A percentile compares a stretch with the other conserved stretches of the same genome.
phyloP scores from a whole-genome alignment of 2,329 filamentous ascomycete species.

The Pseudopyricularia javanii region DNA sequence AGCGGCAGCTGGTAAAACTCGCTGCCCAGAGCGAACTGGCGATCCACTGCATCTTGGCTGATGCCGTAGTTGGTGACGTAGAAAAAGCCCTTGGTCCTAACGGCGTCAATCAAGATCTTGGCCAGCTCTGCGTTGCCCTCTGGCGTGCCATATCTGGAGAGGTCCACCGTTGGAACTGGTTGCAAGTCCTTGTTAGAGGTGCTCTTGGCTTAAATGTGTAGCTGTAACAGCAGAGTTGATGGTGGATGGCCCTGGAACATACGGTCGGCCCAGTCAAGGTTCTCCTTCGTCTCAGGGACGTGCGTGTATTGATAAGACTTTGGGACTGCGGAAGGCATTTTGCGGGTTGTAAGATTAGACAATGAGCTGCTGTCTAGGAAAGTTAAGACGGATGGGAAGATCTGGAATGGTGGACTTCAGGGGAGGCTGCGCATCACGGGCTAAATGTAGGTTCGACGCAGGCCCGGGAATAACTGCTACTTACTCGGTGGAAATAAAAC shows the following conservation, averaged over 20 bases:
- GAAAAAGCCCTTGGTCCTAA: slow-evolving; percentile 30
- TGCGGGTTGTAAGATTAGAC: neutral
- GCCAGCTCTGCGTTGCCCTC: slow-evolving; percentile 16
- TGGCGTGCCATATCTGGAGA: slow-evolving; percentile 14
- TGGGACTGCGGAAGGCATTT: slow-evolving; percentile 1
- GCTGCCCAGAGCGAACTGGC: slow-evolving; percentile 46
- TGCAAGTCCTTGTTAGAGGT: too few species aligned
- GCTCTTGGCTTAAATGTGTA: neutral
- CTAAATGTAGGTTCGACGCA: too few species aligned
- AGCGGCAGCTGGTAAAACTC: slow-evolving; percentile 39
- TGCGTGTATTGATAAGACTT: slow-evolving; percentile 2
- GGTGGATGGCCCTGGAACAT: neutral
- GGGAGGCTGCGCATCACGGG: too few species aligned
- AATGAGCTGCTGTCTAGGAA: too few species aligned
- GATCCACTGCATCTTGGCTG: slow-evolving; percentile 41
- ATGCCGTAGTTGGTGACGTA: slow-evolving; percentile 52
- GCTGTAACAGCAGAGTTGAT: too few species aligned
- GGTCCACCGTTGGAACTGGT: slow-evolving; percentile 12
- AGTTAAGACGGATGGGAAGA: neutral
- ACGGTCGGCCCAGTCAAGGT: slow-evolving; percentile 3
- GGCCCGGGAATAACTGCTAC: too few species aligned
- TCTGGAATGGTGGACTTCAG: too few species aligned
- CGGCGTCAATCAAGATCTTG: slow-evolving; percentile 16
- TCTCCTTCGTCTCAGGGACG: slow-evolving; percentile 1
- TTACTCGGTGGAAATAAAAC: too few species aligned